Percentiles rank a stretch among this genome's conserved stretches.
These are phyloP conservation scores for Chaetomium cochliodes DNA, from an alignment of 495 filamentous ascomycete species.

Conservation along the genomic window DNA sequence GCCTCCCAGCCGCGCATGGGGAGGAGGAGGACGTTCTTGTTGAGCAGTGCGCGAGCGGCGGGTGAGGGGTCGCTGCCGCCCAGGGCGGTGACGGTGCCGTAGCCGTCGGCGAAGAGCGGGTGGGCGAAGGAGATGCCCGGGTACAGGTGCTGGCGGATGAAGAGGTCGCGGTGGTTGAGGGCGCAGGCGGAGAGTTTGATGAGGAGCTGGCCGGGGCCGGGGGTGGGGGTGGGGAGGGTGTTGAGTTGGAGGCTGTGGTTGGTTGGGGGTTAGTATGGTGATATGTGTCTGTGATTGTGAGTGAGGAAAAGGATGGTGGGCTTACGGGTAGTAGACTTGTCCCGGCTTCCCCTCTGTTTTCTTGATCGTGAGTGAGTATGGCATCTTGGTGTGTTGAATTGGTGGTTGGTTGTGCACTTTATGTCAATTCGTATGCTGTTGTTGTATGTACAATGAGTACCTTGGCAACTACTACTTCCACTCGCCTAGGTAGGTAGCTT, in stretches of 20 bases:
- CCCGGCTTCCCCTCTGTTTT: conserved; percentile 70
- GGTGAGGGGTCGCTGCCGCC: conserved; percentile 48
- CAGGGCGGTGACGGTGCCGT: conserved; percentile 63
- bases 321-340: conserved; percentile 76
- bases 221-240: conserved; percentile 57
- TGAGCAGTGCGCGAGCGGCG: conserved; percentile 38
- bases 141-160: conserved; percentile 89
- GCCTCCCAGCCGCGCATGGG: conserved; percentile 74
- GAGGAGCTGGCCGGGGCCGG: conserved; percentile 63
- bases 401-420: background rate
- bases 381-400: conserved; percentile 37
- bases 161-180: conserved; percentile 89
- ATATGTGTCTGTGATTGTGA: too few relatives aligned
- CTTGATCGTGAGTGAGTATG: conserved; percentile 49
- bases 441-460: conserved; percentile 1
- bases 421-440: background rate
- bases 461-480: background rate
- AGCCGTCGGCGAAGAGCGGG: conserved; percentile 78
- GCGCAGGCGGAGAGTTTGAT: conserved; percentile 70
- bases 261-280: background rate
- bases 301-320: too few relatives aligned
- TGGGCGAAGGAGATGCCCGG: conserved; percentile 72
- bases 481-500: too few relatives aligned
- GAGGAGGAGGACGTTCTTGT: conserved; percentile 70
- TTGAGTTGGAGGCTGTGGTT: conserved; percentile 58